Evolutionary conservation across 345 rosid species (phyloP), one percentile per base, ranked within the genome.

Genomic region (Camelina hispida): DNA sequence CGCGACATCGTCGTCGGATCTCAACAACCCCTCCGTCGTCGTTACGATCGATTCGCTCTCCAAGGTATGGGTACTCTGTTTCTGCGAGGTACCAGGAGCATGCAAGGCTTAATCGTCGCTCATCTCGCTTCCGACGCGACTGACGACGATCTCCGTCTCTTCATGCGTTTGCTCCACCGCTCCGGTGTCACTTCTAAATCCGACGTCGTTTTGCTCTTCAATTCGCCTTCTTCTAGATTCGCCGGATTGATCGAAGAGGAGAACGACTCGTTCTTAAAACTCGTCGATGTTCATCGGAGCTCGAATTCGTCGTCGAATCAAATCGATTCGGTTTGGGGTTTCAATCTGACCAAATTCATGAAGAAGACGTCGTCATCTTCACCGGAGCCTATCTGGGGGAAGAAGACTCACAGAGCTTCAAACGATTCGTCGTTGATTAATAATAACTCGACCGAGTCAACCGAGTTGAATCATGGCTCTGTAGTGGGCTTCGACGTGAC

Each of bases 301-400:
- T 50, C 47, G 23, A 84, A 78, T 15, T 51, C 64, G 5, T 80
- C 83, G 64, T 74, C 83, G 64, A 76, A 78, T 51, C 71, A 60
- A 16, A 68, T 60, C 68, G 80, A 81, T 1, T 79, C 74, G 10
- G 42, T 76, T 25, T 57, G 85, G 62, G 68, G 80, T n/a, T 95
- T 91, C 35, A 85, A 86, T 44, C 54, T 72, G 38, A 63, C 71
- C 18, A 88, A 73, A 32, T 95, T 89, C 57, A 66, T 78, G 44
- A 83, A 77, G 62, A 72, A 58, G 15, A 84, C 74, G 37, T 79
- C 76, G 6, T 47, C 28, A 25, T 25, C 28, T 3, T 25, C 30
- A 28, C 30, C 30, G 4, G 97, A 87, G 85, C 81, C 96, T 2
- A 4, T 92, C 4, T 95, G 97, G 99, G 99, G 99, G 9, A 92